Base-by-base conservation (phyloP, 108 stramenopile genomes). In the Conticribra weissflogii region DNA sequence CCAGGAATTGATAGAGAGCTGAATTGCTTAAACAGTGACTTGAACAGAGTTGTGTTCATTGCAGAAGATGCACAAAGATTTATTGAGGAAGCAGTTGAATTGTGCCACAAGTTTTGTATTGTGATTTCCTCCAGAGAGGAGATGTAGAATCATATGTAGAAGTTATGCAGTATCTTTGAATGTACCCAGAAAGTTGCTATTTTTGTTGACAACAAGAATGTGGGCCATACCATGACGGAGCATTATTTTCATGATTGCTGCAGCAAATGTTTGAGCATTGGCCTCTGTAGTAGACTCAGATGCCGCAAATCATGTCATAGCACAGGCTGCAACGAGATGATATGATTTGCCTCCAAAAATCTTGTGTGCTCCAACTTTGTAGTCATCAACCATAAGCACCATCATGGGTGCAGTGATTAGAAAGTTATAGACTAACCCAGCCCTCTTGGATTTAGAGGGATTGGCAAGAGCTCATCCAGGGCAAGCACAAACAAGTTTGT, bases 211-310 rank as follows among this genome's bases (percentile, higher is more conserved):
- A 28, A 56, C 55, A 2, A 1, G 3, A 2, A 34, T 59, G 22
- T 59, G 59, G 59, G 32, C 31, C 5, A 59, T 21, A 4, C 59
- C 59, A 59, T 59, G 41, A 0, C 59, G 33, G 34, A 59, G 59
- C 1, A 34, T 31, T 2, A 59, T 59, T 34, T 59, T 41, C 59
- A 59, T 59, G 2, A 59, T 59, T 7, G 32, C 59, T 18, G 59
- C 33, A 5, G 59, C 59, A 44, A 59, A 59, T 16, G 59, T 34
- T 32, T 32, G 33, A 3, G 9, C 32, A 0, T 32, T 34, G 2
- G 59, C 59, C 1, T 9, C 5, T 3, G 36, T 22, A 34, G 36
- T 59, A 7, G 59, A 34, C 9, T 59, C 59, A 32, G 41, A 9
- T 41, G 36, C 36, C 5, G 36, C 5, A 12, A 41, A 41, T 12